Evolutionary conservation across 352 stramenopile genomes (phyloP).

Genomic region (Aphanomyces stellatus): DNA sequence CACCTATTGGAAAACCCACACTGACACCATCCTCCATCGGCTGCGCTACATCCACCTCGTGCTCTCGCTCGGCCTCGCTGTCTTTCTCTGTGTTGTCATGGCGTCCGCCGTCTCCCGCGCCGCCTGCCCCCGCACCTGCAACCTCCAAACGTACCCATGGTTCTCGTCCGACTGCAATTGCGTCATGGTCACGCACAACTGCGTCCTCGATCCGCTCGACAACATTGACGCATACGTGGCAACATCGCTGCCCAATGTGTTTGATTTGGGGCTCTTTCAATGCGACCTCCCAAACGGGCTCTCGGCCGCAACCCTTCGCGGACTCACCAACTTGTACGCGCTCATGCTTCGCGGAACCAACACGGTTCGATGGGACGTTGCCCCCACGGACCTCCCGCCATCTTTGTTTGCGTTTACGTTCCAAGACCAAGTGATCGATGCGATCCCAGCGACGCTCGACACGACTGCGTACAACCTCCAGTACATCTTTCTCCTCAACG

Average conservation of each 20-base stretch:
- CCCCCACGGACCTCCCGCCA: not conserved
- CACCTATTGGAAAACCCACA: no score
- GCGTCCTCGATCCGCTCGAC: not conserved
- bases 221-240: not conserved
- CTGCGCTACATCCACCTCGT: not conserved
- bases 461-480: not conserved
- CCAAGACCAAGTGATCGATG: not conserved
- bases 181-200: constrained; percentile 12
- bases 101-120: not conserved
- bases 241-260: not conserved
- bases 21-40: no score
- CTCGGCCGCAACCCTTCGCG: not conserved
- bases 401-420: not conserved
- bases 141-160: constrained; percentile 13
- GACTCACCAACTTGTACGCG: constrained; percentile 3
- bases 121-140: not conserved
- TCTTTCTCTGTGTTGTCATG: not conserved
- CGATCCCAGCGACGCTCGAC: not conserved
- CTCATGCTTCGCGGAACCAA: constrained; percentile 3
- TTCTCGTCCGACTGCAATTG: not conserved
- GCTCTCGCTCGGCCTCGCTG: not conserved
- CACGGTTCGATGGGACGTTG: constrained; percentile 5
- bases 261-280: constrained; percentile 4
- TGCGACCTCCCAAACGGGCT: constrained; percentile 1
- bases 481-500: constrained; percentile 6